Conservation (phyloP, 495 filamentous ascomycete genomes). For the Articulospora tetracladia region DNA sequence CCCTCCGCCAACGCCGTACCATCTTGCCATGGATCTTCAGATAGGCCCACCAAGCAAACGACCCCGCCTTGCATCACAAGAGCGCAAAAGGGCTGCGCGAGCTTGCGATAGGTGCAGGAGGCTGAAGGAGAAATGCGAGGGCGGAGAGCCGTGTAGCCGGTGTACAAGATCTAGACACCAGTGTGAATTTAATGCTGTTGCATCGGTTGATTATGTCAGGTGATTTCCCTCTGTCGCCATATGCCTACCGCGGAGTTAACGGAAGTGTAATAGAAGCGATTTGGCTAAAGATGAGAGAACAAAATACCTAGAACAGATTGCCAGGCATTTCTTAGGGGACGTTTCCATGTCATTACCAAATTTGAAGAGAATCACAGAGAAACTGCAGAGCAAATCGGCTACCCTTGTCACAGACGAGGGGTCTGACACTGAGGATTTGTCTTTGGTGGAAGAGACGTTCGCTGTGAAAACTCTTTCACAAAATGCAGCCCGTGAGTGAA, state of each 20-base stretch:
- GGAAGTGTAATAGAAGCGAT: not conserved
- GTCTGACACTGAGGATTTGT: not conserved
- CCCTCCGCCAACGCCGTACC: not conserved
- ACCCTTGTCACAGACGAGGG: not conserved
- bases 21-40: not conserved
- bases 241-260: not conserved
- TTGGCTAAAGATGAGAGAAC: not conserved
- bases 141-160: not conserved
- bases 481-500: not conserved
- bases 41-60: not conserved
- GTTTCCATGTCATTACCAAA: not conserved
- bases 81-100: not conserved
- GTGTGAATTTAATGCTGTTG: not conserved
- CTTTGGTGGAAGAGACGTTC: not conserved
- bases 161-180: not conserved
- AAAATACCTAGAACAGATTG: not conserved
- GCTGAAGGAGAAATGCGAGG: not conserved
- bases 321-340: not conserved
- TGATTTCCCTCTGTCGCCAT: not conserved
- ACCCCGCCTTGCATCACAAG: not conserved
- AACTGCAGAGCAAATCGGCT: not conserved
- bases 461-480: slow-evolving; percentile 1
- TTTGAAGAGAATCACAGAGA: not conserved
- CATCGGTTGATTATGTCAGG: not conserved
- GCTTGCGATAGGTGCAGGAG: not conserved